Evolutionary conservation across 2,329 filamentous ascomycete species (phyloP), one percentile per base, ranked within the genome.

Genomic region (Coniella lustricola): DNA sequence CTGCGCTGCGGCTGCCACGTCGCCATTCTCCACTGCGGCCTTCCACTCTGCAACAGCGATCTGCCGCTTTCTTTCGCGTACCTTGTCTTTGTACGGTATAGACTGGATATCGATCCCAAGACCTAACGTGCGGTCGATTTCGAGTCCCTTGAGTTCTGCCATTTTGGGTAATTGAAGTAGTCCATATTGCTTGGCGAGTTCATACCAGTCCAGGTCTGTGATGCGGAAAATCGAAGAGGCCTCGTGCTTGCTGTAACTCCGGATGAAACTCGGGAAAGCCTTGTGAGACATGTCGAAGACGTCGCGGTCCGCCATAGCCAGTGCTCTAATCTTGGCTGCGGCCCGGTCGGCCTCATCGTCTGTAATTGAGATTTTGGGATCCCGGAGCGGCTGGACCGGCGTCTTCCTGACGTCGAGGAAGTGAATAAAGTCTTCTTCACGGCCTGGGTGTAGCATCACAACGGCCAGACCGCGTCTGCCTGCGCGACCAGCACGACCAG

Each of bases 211-310:
- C 14, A 96, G 74, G 59, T 94, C 89, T 3, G 75, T 65, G 2
- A 89, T 72, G 10, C 86, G 81, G 72, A 98, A 98, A 56, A 98
- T 97, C 60, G 89, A 94, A 51, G 81, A 84, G 1, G 91, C 90
- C 56, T 90, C 82, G 60, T 97, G 93, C 60, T 93, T 94, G 62
- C 81, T 86, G 68, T 97, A 97, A 56, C 87, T 86, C 62, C 90
- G 82, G 1, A 95, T 82, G 87, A 90, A 97, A 61, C 86, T 91
- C 18, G 97, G 91, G 58, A 98, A 97, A 1, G 84, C 93, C 53
- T 84, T 82, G 62, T 95, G 89, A 1, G 86, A 90, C 60, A 95
- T 93, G 64, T 96, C 90, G 63, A 93, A 84, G 10, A 93, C 62
- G 21, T 81, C 79, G 20, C 84, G 71, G 62, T 88, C 85, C 34